Evolutionary conservation across 495 filamentous ascomycete species (phyloP).

Genomic region (Emericellopsis terricola): DNA sequence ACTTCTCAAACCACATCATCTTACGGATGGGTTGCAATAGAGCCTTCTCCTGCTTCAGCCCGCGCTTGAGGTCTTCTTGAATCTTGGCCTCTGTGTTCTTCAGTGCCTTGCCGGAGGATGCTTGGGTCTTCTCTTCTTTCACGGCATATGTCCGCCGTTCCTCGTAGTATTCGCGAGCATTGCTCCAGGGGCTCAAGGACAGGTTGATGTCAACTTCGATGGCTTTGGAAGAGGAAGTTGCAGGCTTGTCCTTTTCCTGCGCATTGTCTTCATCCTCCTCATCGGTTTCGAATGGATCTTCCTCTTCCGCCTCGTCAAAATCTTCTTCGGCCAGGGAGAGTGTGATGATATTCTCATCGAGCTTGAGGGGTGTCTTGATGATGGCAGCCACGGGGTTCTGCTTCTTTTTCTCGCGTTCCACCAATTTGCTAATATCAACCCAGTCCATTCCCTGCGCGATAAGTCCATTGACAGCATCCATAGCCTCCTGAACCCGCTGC

Average conservation of each 20-base stretch:
- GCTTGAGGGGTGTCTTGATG: conserved; percentile 74
- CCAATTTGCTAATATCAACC: conserved; percentile 71
- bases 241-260: conserved; percentile 13
- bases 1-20: conserved; percentile 93
- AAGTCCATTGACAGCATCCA: conserved; percentile 74
- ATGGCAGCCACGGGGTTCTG: conserved; percentile 74
- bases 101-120: conserved; percentile 67
- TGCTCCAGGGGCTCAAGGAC: conserved; percentile 62
- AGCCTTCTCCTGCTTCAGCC: conserved; percentile 81
- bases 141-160: conserved; percentile 67
- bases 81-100: conserved; percentile 86
- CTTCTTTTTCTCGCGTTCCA: conserved; percentile 66
- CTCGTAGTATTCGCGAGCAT: conserved; percentile 81
- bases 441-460: conserved; percentile 93
- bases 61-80: conserved; percentile 62
- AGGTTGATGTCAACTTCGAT: conserved; percentile 75
- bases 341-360: conserved; percentile 77
- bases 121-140: conserved; percentile 71
- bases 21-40: conserved; percentile 65
- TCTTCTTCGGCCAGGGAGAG: conserved; percentile 56
- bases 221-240: conserved; percentile 23
- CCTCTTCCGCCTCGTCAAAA: conserved; percentile 33
- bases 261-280: conserved; percentile 37
- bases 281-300: conserved; percentile 44
- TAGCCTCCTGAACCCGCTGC: conserved; percentile 78